Conservation (phyloP, 2,329 filamentous ascomycete species). For the Fusarium dlaminii region DNA sequence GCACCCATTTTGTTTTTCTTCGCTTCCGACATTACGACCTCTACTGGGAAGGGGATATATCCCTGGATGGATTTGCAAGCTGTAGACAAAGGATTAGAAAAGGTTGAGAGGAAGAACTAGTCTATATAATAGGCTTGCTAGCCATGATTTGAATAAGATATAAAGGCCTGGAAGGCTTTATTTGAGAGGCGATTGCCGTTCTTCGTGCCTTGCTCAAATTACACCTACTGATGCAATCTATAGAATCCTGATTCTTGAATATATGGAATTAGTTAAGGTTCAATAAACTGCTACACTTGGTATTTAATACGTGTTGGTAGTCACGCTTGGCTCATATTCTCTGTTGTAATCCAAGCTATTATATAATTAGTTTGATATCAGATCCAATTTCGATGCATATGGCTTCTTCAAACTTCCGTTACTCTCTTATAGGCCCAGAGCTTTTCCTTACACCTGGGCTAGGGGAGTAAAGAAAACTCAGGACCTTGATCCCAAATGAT, state of each 20-base stretch:
- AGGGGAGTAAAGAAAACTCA: not conserved
- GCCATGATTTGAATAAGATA: slow-evolving; percentile 34
- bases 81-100: not conserved
- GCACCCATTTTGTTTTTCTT: not conserved
- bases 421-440: not conserved
- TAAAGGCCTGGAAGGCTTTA: slow-evolving; percentile 18
- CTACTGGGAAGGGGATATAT: slow-evolving; percentile 20
- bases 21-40: slow-evolving; percentile 27
- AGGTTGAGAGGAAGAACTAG: slow-evolving; percentile 1
- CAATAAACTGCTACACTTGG: not conserved
- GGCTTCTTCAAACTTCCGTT: not conserved
- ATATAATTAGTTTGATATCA: not conserved
- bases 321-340: not conserved
- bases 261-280: not conserved
- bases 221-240: not conserved
- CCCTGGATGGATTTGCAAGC: slow-evolving; percentile 17
- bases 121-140: slow-evolving; percentile 37
- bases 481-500: not conserved
- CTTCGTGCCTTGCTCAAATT: not conserved
- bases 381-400: not conserved
- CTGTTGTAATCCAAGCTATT: not conserved
- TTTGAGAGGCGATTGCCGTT: not conserved
- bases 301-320: not conserved
- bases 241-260: not conserved
- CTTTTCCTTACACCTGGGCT: not conserved